phyloP scores from a whole-genome alignment of 495 filamentous ascomycete species.

The Patellaria atrata region DNA sequence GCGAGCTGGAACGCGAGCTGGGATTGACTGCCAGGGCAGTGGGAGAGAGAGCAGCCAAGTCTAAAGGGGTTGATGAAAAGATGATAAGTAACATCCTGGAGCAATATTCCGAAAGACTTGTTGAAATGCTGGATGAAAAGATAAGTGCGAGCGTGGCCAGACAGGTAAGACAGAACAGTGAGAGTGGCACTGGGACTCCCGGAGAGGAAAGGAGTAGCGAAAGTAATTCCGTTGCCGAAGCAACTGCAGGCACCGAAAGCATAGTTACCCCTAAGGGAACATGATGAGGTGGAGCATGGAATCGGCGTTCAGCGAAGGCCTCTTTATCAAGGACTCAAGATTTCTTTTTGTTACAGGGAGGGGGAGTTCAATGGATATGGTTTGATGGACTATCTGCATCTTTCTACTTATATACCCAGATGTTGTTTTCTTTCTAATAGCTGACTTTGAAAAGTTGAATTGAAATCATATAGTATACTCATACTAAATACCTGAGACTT shows the following conservation, averaged over 20 bases:
- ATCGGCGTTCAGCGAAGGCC: too few relatives aligned
- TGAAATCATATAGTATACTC: too few relatives aligned
- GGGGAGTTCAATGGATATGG: too few relatives aligned
- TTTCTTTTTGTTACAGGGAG: too few relatives aligned
- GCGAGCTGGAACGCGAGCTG: conserved; percentile 69
- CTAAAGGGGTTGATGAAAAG: conserved; percentile 36
- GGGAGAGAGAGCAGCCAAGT: conserved; percentile 39
- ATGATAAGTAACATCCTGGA: conserved; percentile 51
- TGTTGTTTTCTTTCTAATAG: too few relatives aligned
- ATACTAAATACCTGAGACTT: too few relatives aligned
- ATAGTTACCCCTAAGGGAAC: neutral
- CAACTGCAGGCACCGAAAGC: neutral
- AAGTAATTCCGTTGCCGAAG: neutral
- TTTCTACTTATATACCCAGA: too few relatives aligned
- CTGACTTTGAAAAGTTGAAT: too few relatives aligned
- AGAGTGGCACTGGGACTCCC: conserved; percentile 4
- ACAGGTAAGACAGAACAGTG: conserved; percentile 19
- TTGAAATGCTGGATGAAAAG: conserved; percentile 58
- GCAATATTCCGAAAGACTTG: conserved; percentile 54
- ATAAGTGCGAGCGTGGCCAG: conserved; percentile 28
- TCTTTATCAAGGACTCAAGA: too few relatives aligned
- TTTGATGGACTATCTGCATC: too few relatives aligned
- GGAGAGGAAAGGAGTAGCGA: conserved; percentile 2
- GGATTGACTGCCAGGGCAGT: conserved; percentile 58
- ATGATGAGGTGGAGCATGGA: neutral